Conservation (phyloP, 1,284 basidiomycete species). For the Cryptococcus jaspeensis region DNA sequence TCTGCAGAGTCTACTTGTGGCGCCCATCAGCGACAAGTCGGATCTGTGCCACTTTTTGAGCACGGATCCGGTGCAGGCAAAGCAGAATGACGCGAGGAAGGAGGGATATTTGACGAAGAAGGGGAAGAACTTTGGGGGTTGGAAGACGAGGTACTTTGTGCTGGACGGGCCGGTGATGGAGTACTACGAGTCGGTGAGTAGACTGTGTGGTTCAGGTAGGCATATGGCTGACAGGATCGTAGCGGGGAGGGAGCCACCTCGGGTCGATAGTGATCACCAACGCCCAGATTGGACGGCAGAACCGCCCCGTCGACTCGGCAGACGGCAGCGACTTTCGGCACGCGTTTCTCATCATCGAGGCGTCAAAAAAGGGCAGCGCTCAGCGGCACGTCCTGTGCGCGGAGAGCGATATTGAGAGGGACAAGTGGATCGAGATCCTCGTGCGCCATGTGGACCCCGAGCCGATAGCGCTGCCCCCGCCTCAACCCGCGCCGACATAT, state of each 20-base stretch:
- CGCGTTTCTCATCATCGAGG: constrained; percentile 94
- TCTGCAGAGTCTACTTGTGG: constrained; percentile 76
- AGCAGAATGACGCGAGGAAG: constrained; percentile 86
- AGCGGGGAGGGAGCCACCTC: constrained; percentile 86
- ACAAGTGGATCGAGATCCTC: constrained; percentile 91
- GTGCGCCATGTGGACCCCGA: constrained; percentile 62
- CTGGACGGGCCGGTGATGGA: constrained; percentile 81
- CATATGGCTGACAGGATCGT: constrained; percentile 16
- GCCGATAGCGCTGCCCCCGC: not conserved
- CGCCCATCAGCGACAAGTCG: constrained; percentile 82
- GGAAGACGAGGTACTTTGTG: constrained; percentile 94
- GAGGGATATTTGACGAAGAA: constrained; percentile 96
- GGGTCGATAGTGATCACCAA: constrained; percentile 83
- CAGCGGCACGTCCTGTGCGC: constrained; percentile 91
- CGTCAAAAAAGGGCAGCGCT: constrained; percentile 64
- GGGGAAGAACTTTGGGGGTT: constrained; percentile 92
- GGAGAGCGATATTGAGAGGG: constrained; percentile 87
- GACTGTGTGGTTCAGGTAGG: constrained; percentile 1
- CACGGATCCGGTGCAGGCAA: constrained; percentile 77
- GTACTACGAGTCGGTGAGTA: constrained; percentile 90
- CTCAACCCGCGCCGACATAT: constrained; percentile 1
- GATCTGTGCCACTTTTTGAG: constrained; percentile 91
- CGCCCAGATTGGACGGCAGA: constrained; percentile 79
- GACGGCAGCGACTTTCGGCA: constrained; percentile 94
- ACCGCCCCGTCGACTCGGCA: constrained; percentile 56